These are phyloP conservation scores for Iris pallida DNA, from an alignment of 116 monocot genomes.

Conservation along the genomic window DNA sequence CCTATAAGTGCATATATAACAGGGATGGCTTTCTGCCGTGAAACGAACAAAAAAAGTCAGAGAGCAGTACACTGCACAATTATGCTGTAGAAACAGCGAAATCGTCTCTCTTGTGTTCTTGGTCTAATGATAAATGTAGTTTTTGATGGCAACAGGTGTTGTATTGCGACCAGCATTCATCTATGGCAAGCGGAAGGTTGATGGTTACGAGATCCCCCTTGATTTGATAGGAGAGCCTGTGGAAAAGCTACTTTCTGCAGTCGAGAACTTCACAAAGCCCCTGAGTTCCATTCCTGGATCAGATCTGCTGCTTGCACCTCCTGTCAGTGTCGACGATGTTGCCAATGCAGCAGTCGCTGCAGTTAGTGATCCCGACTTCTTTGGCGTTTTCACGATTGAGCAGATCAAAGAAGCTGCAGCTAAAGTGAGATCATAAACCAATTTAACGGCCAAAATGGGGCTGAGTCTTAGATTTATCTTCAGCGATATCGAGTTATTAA, in stretches of 20 bases:
- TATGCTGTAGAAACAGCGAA: too few species aligned
- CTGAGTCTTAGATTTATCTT: too few species aligned
- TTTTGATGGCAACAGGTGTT: constrained; percentile 41
- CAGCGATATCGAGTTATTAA: too few species aligned
- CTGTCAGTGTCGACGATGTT: constrained; percentile 88
- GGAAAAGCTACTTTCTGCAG: constrained; percentile 58
- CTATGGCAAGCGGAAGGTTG: constrained; percentile 83
- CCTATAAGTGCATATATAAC: too few species aligned
- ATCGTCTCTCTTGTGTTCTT: too few species aligned
- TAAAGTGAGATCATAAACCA: constrained; percentile 38
- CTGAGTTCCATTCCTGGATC: constrained; percentile 70
- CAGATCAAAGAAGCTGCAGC: constrained; percentile 96
- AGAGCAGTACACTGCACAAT: too few species aligned
- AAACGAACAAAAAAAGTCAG: too few species aligned
- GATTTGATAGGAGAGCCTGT: constrained; percentile 74
- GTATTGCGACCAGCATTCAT: constrained; percentile 87
- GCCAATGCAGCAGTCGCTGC: constrained; percentile 70
- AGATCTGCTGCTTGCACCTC: constrained; percentile 80
- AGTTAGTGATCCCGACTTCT: constrained; percentile 65
- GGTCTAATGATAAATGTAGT: too few species aligned
- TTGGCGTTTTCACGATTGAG: constrained; percentile 89
- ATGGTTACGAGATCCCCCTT: constrained; percentile 83
- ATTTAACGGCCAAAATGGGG: too few species aligned
- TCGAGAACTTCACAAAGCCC: constrained; percentile 60
- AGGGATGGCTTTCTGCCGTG: too few species aligned